A percentile compares a stretch with the other conserved stretches of the same genome.
Evolutionary conservation across 768 basidiomycete species (phyloP).

Genomic region (Cubamyces lactineus): DNA sequence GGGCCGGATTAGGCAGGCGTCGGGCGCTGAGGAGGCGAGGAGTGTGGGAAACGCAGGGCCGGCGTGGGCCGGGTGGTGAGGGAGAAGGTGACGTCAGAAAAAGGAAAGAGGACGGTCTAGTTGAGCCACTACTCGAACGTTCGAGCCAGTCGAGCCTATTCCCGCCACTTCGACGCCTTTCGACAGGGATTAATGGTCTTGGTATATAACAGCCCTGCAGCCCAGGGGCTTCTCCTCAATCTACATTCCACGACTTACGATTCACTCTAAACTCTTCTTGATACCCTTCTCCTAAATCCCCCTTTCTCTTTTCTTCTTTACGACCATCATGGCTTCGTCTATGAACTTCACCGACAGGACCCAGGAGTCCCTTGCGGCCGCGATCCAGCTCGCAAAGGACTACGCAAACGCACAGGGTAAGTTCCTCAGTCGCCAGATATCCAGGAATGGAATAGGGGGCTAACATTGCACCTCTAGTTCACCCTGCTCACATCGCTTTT

Average conservation of each 20-base stretch:
- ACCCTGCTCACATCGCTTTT: constrained; percentile 83
- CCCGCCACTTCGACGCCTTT: constrained; percentile 13
- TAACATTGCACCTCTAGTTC: constrained; percentile 48
- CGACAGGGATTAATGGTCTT: not conserved
- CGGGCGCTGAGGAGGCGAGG: constrained; percentile 9
- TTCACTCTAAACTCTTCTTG: not conserved
- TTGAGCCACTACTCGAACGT: constrained; percentile 21
- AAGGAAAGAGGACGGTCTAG: constrained; percentile 14
- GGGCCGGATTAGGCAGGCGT: constrained; percentile 17
- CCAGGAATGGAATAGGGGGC: not conserved
- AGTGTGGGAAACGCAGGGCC: constrained; percentile 23
- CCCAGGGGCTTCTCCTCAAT: constrained; percentile 1
- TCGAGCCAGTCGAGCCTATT: constrained; percentile 18
- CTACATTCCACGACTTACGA: constrained; percentile 10
- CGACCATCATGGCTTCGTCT: constrained; percentile 50
- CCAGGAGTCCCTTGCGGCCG: constrained; percentile 65
- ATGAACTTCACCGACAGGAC: constrained; percentile 89
- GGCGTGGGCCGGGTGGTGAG: constrained; percentile 6
- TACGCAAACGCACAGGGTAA: constrained; percentile 80
- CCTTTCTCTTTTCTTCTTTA: constrained; percentile 31
- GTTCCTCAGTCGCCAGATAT: constrained; percentile 11
- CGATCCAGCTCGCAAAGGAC: constrained; percentile 83
- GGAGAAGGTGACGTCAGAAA: constrained; percentile 18
- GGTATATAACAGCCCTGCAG: constrained; percentile 14
- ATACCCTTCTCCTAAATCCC: constrained; percentile 18